Conservation (phyloP, 2,329 filamentous ascomycete genomes). For the Pestalotiopsis sp. region DNA sequence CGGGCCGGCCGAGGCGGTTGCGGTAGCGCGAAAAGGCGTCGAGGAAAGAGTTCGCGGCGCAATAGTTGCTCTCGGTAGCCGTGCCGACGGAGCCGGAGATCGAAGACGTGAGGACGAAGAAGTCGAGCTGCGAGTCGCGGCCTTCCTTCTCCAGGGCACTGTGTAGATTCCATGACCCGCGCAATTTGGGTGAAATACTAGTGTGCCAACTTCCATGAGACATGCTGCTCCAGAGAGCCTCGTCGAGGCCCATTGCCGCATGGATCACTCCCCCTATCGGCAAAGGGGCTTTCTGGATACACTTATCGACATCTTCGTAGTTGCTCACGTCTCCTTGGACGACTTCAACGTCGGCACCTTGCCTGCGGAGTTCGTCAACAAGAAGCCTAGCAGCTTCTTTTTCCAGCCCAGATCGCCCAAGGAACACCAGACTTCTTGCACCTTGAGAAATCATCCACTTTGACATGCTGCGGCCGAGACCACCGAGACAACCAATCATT, state of each 20-base stretch:
- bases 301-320: conserved; percentile 14
- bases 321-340: conserved; percentile 18
- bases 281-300: conserved; percentile 11
- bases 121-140: conserved; percentile 24
- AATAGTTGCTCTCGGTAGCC: conserved; percentile 34
- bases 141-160: neutral
- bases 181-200: neutral
- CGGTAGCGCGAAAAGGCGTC: conserved; percentile 30
- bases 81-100: conserved; percentile 28
- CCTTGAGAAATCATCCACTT: neutral
- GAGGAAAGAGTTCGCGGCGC: conserved; percentile 34
- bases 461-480: neutral
- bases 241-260: conserved; percentile 25
- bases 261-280: conserved; percentile 10
- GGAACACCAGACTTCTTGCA: neutral
- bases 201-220: neutral
- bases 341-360: conserved; percentile 10
- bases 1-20: conserved; percentile 17
- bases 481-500: neutral
- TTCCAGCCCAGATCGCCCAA: neutral
- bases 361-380: neutral
- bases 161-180: neutral
- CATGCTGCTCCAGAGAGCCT: neutral
- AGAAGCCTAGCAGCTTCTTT: neutral
- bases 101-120: conserved; percentile 30